Evolutionary conservation across 2,329 filamentous ascomycete genomes (phyloP).

Genomic region (Penicillium sclerotiorum): DNA sequence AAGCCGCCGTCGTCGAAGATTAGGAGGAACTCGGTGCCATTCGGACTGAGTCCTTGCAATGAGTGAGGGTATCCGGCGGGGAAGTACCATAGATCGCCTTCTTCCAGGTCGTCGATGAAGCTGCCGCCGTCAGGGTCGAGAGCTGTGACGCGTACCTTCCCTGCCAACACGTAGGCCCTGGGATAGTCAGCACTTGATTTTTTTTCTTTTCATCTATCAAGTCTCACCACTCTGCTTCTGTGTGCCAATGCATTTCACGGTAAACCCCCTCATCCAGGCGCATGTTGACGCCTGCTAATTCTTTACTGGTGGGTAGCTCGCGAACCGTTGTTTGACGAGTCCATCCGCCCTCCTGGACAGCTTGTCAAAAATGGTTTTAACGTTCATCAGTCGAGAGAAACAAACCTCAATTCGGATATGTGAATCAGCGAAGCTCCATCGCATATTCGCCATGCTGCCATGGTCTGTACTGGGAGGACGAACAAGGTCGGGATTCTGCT

Average conservation of each 20-base stretch:
- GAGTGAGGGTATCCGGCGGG: conserved; percentile 75
- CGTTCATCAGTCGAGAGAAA: background rate
- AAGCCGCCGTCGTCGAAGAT: conserved; percentile 63
- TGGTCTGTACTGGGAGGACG: conserved; percentile 74
- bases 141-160: conserved; percentile 70
- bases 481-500: conserved; percentile 71
- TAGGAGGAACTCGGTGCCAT: conserved; percentile 66
- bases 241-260: conserved; percentile 80
- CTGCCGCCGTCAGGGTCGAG: conserved; percentile 74
- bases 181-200: background rate
- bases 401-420: conserved; percentile 61
- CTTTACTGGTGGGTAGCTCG: conserved; percentile 49
- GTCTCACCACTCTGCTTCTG: conserved; percentile 66
- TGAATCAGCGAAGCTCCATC: conserved; percentile 70
- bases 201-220: too few relatives aligned
- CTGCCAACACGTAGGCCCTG: conserved; percentile 73
- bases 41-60: conserved; percentile 66
- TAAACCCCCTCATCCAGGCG: conserved; percentile 72
- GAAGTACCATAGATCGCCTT: conserved; percentile 79
- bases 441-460: conserved; percentile 70
- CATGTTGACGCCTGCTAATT: conserved; percentile 79
- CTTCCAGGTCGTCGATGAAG: conserved; percentile 73
- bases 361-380: background rate
- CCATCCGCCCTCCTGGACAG: conserved; percentile 69
- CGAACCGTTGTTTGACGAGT: conserved; percentile 65